These are phyloP conservation scores for Pueraria montana DNA, from an alignment of 306 rosid genomes.

Conservation along the genomic window DNA sequence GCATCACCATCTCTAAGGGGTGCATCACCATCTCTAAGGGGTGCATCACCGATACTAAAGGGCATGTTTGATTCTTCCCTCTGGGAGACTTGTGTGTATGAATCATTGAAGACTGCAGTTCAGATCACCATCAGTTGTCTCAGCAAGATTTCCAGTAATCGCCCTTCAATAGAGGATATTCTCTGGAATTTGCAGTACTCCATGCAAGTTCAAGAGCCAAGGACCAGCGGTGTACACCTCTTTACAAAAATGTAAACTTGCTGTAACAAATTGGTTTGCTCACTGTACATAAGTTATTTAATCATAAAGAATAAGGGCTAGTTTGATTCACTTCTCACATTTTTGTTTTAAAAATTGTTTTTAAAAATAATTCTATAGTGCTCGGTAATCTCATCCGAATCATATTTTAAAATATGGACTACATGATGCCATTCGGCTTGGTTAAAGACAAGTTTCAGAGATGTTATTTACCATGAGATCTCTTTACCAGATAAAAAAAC, in stretches of 20 bases:
- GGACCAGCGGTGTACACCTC: constrained; percentile 82
- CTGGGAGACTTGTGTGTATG: constrained; percentile 68
- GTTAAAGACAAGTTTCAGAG: neutral
- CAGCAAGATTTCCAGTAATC: constrained; percentile 63
- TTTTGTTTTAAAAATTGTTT: neutral
- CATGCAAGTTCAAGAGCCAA: constrained; percentile 90
- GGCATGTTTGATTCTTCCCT: constrained; percentile 59
- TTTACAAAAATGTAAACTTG: constrained; percentile 39
- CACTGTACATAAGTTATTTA: constrained; percentile 17
- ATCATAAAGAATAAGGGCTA: constrained; percentile 15
- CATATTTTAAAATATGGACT: no score
- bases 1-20: constrained; percentile 26
- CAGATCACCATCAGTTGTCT: constrained; percentile 82
- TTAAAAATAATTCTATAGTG: neutral
- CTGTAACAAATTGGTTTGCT: neutral
- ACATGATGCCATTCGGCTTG: neutral
- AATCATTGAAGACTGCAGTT: constrained; percentile 72
- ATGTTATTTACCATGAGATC: neutral
- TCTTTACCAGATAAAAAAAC: neutral
- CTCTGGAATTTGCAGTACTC: constrained; percentile 94
- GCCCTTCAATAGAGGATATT: constrained; percentile 90
- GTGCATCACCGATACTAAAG: constrained; percentile 48
- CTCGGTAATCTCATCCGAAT: no score
- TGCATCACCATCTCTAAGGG: constrained; percentile 50
- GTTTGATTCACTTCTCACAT: neutral